These are phyloP conservation scores for Dictyostelium firmibasis DNA, from an alignment of 78 protist species.

Conservation along the genomic window DNA sequence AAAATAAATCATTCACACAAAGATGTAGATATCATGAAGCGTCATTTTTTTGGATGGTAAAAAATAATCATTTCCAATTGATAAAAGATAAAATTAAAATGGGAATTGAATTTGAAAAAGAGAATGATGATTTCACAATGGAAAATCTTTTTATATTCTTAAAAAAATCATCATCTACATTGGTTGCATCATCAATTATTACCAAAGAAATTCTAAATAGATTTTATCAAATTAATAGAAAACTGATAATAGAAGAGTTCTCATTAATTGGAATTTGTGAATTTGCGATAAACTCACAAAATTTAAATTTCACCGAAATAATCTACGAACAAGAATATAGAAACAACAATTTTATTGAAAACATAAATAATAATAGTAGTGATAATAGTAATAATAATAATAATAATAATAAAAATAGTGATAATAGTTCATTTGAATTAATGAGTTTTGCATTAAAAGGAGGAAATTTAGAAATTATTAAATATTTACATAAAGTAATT, in stretches of 20 bases:
- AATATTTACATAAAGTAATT: neutral
- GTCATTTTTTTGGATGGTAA: neutral
- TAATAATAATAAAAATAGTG: too few species aligned
- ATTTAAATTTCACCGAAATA: neutral
- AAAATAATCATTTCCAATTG: neutral
- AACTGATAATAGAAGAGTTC: neutral
- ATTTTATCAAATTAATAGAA: too few species aligned
- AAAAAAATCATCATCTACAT: neutral
- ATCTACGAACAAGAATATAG: neutral
- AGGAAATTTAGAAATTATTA: neutral
- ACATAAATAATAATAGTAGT: too few species aligned
- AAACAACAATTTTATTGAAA: neutral
- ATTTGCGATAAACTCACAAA: neutral
- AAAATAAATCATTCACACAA: neutral
- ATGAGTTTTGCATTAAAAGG: neutral
- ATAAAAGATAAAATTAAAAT: neutral
- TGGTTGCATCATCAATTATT: neutral
- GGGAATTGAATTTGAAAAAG: neutral
- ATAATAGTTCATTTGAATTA: neutral
- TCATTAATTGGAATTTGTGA: neutral
- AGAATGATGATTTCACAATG: neutral
- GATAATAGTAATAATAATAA: too few species aligned
- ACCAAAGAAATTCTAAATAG: neutral
- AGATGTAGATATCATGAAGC: neutral
- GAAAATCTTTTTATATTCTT: neutral